These are phyloP conservation scores for Apophysomyces elegans DNA, from an alignment of 371 early-diverging fungal species.

Conservation along the genomic window DNA sequence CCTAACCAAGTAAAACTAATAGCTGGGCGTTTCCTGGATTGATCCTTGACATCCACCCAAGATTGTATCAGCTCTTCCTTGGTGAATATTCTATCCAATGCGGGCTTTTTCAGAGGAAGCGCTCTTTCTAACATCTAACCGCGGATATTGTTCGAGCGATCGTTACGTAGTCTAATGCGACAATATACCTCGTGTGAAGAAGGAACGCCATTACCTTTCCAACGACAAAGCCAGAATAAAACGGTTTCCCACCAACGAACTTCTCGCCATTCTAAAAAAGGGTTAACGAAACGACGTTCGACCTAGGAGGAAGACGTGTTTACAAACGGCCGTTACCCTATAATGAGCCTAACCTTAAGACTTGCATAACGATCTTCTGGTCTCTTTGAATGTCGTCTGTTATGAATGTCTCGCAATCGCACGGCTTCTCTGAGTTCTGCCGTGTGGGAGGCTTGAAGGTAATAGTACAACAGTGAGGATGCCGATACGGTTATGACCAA, in stretches of 20 bases:
- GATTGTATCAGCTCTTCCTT: conserved; percentile 19
- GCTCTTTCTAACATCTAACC: conserved; percentile 33
- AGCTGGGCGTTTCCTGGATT: conserved; percentile 22
- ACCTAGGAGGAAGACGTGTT: conserved; percentile 24
- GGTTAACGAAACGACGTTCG: conserved; percentile 64
- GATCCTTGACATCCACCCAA: conserved; percentile 23
- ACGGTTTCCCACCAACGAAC: conserved; percentile 46
- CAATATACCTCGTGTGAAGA: conserved; percentile 34
- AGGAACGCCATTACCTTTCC: conserved; percentile 52
- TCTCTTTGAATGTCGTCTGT: conserved; percentile 35
- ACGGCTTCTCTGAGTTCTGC: conserved; percentile 50
- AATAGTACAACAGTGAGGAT: conserved; percentile 49
- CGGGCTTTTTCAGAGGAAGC: conserved; percentile 54
- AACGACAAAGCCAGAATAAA: conserved; percentile 50
- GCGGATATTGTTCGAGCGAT: too few species aligned
- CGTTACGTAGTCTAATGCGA: background rate
- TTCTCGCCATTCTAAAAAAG: conserved; percentile 65
- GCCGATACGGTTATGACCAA: conserved; percentile 42
- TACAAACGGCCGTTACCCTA: background rate
- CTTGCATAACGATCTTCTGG: conserved; percentile 50
- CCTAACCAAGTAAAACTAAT: conserved; percentile 57
- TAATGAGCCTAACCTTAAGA: conserved; percentile 32
- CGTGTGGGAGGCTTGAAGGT: conserved; percentile 43
- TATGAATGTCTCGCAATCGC: conserved; percentile 37
- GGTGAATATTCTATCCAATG: conserved; percentile 37